phyloP scores from a whole-genome alignment of 2,329 filamentous ascomycete genomes.

The Podosphaera fusca region DNA sequence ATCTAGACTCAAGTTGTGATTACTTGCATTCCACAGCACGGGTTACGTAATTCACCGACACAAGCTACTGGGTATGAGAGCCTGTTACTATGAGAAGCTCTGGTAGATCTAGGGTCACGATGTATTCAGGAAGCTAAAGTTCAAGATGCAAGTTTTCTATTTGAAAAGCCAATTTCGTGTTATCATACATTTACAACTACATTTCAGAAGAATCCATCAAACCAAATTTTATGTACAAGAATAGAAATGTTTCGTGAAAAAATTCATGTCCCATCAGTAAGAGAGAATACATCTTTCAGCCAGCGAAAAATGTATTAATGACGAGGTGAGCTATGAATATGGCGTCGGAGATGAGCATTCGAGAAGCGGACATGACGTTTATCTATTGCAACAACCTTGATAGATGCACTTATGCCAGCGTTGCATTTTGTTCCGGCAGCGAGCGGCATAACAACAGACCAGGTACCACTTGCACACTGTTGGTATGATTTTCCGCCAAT shows the following conservation, averaged over 20 bases:
- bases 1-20: not conserved
- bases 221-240: conserved; percentile 7
- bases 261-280: conserved; percentile 2
- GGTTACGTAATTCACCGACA: not conserved
- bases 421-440: conserved; percentile 25
- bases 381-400: conserved; percentile 18
- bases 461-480: conserved; percentile 28
- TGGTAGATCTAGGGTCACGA: too few species aligned
- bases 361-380: conserved; percentile 12
- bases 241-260: conserved; percentile 2
- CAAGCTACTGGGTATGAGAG: too few species aligned
- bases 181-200: not conserved
- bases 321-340: conserved; percentile 6
- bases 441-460: conserved; percentile 22
- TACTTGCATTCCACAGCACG: not conserved
- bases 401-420: conserved; percentile 19
- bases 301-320: conserved; percentile 5
- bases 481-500: conserved; percentile 27
- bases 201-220: not conserved
- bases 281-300: conserved; percentile 6
- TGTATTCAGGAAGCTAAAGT: not conserved
- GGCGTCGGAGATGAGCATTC: conserved; percentile 10
- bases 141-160: not conserved
- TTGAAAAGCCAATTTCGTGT: not conserved
- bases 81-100: too few species aligned